phyloP scores from a whole-genome alignment of 345 rosid genomes.

The Jatropha curcas region DNA sequence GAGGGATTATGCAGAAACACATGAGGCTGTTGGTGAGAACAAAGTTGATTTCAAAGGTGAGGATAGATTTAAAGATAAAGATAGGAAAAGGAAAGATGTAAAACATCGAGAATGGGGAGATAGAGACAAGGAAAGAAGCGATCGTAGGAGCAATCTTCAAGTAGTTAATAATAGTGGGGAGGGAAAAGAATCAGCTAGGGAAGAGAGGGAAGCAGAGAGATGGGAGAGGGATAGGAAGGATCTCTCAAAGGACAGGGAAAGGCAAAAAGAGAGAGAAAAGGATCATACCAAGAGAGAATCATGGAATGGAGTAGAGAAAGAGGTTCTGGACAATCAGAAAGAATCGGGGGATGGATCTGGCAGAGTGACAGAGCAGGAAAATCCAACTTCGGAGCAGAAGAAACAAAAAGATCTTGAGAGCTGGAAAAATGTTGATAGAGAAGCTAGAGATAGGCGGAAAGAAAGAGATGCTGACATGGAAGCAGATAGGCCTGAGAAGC shows the following conservation, averaged over 20 bases:
- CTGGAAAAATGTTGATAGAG: slow-evolving; percentile 69
- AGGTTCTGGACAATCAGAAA: slow-evolving; percentile 56
- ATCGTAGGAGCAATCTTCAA: slow-evolving; percentile 60
- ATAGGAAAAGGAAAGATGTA: slow-evolving; percentile 79
- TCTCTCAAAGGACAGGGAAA: slow-evolving; percentile 65
- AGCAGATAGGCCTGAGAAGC: slow-evolving; percentile 87
- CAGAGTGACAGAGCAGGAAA: slow-evolving; percentile 62
- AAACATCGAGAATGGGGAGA: slow-evolving; percentile 90
- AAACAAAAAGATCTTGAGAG: slow-evolving; percentile 71
- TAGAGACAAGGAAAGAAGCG: slow-evolving; percentile 86
- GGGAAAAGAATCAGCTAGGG: slow-evolving; percentile 63
- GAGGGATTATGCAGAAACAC: slow-evolving; percentile 52
- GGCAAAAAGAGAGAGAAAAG: slow-evolving; percentile 74
- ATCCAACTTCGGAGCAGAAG: slow-evolving; percentile 54
- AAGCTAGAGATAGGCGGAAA: slow-evolving; percentile 76
- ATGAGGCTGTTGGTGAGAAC: slow-evolving; percentile 87
- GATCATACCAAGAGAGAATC: slow-evolving; percentile 66
- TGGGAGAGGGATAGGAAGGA: slow-evolving; percentile 92
- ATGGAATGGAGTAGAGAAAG: slow-evolving; percentile 67
- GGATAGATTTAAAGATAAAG: slow-evolving; percentile 87
- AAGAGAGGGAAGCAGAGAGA: slow-evolving; percentile 82
- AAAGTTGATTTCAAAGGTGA: slow-evolving; percentile 78
- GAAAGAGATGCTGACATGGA: slow-evolving; percentile 76
- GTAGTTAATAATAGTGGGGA: slow-evolving; percentile 56
- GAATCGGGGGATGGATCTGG: slow-evolving; percentile 66